Evolutionary conservation across 208 protist genomes (phyloP).

Genomic region (Porcisia hertigi): DNA sequence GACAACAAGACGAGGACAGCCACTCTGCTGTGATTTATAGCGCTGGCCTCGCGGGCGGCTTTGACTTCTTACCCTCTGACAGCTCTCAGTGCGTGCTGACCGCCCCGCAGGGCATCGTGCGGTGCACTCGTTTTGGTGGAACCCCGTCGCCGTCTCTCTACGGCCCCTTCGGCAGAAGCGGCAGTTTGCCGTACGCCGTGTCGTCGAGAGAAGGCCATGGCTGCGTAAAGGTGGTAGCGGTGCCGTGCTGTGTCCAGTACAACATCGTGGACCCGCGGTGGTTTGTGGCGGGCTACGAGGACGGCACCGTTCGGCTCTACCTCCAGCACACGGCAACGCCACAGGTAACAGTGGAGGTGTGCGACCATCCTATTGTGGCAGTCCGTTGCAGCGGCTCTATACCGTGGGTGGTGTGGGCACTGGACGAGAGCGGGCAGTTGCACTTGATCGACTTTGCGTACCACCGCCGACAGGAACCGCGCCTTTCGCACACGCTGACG

Average conservation of each 20-base stretch:
- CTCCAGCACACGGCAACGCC: slow-evolving; percentile 51
- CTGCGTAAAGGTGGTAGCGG: slow-evolving; percentile 22
- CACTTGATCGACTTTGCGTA: slow-evolving; percentile 73
- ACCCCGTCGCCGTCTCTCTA: slow-evolving; percentile 71
- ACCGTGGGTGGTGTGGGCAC: slow-evolving; percentile 69
- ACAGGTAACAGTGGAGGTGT: slow-evolving; percentile 65
- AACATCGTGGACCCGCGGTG: slow-evolving; percentile 60
- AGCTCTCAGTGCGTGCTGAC: slow-evolving; percentile 68
- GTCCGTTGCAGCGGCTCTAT: slow-evolving; percentile 51
- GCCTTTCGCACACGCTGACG: slow-evolving; percentile 51
- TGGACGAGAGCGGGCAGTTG: slow-evolving; percentile 70
- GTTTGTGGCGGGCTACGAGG: slow-evolving; percentile 77
- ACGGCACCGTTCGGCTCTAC: slow-evolving; percentile 77
- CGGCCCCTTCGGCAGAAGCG: slow-evolving; percentile 41
- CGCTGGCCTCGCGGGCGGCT: slow-evolving; percentile 13
- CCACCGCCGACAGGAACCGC: slow-evolving; percentile 46
- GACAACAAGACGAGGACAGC: background rate
- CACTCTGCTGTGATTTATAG: slow-evolving; percentile 2
- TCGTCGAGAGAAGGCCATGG: background rate
- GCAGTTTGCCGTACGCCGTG: slow-evolving; percentile 14
- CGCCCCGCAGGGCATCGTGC: slow-evolving; percentile 54
- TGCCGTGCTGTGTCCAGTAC: slow-evolving; percentile 70
- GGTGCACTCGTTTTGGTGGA: slow-evolving; percentile 68
- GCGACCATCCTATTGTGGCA: slow-evolving; percentile 40
- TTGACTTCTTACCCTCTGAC: slow-evolving; percentile 74